These are phyloP conservation scores for Aspergillus steynii DNA, from an alignment of 495 filamentous ascomycete species.

Conservation along the genomic window DNA sequence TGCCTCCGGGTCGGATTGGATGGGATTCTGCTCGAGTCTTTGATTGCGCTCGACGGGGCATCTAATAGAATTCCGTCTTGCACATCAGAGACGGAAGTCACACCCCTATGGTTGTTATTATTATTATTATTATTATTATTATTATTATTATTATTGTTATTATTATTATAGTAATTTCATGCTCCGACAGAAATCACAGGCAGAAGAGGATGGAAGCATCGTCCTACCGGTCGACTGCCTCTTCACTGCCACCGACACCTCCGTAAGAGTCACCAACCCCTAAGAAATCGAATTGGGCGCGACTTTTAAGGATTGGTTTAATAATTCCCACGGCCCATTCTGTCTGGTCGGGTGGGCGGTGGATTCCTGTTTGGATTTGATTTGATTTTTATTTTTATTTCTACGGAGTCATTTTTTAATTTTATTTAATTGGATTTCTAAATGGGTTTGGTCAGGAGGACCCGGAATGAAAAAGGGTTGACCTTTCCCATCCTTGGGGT, in stretches of 20 bases:
- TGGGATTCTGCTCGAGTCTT: not conserved
- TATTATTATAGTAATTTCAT: not conserved
- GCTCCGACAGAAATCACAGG: not conserved
- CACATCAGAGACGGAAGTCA: too few species aligned
- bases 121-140: not conserved
- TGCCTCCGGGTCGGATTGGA: not conserved
- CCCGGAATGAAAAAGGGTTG: constrained; percentile 2
- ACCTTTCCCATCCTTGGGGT: not conserved
- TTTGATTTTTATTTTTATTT: constrained; percentile 1
- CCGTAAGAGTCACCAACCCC: not conserved
- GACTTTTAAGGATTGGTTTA: not conserved
- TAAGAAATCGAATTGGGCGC: not conserved
- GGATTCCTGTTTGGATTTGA: not conserved
- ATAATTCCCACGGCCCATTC: not conserved
- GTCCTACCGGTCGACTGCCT: too few species aligned
- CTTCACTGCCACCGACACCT: not conserved
- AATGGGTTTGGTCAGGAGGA: constrained; percentile 2
- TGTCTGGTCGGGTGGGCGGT: not conserved
- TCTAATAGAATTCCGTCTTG: too few species aligned
- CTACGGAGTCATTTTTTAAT: not conserved
- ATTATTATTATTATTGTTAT: not conserved
- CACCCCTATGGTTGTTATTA: not conserved
- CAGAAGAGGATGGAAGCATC: not conserved
- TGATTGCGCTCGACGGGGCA: not conserved
- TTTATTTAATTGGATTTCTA: not conserved